Conservation (phyloP, 176 grass and related monocot genomes). For the Cenchrus americanus region DNA sequence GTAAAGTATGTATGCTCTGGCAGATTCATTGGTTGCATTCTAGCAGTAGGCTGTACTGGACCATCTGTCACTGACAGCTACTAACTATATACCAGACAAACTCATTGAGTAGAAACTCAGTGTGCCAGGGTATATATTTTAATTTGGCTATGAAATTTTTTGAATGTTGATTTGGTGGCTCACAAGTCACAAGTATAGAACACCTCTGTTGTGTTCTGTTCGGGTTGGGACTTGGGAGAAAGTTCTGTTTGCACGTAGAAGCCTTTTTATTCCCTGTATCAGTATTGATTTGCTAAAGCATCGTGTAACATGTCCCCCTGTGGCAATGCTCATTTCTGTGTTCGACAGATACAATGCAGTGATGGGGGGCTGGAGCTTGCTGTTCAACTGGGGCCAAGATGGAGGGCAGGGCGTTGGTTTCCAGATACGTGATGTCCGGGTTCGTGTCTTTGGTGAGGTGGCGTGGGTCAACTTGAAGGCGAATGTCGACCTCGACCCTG, state of each 20-base stretch:
- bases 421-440: conserved; percentile 74
- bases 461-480: conserved; percentile 91
- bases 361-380: conserved; percentile 73
- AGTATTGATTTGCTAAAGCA: neutral
- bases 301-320: neutral
- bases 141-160: neutral
- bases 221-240: neutral
- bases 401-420: conserved; percentile 73
- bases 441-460: conserved; percentile 68
- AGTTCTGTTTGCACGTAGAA: neutral
- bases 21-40: neutral
- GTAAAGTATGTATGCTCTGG: neutral
- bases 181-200: neutral
- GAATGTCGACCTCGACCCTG: conserved; percentile 52
- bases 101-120: neutral
- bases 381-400: conserved; percentile 95
- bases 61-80: neutral
- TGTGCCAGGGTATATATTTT: conserved; percentile 4
- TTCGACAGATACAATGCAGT: conserved; percentile 73
- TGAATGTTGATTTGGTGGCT: neutral
- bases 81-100: neutral
- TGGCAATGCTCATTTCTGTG: neutral
- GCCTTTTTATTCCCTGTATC: too few species aligned
- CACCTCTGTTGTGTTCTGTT: neutral
- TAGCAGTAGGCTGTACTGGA: neutral